These are phyloP conservation scores for Chaetomidium leptoderma DNA, from an alignment of 495 filamentous ascomycete genomes.

Conservation along the genomic window DNA sequence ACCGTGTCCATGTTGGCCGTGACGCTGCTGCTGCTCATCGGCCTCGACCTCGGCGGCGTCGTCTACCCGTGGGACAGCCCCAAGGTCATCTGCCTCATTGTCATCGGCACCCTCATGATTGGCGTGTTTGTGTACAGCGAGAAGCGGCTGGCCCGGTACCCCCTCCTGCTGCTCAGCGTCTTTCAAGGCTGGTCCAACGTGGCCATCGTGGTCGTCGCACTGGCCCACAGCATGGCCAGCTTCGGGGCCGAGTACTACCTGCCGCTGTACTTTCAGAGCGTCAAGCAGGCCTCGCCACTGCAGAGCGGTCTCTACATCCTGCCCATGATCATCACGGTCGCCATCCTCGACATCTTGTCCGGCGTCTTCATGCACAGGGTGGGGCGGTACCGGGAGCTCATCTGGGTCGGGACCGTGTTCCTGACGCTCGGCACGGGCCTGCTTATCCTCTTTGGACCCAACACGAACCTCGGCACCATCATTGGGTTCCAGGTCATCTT, in stretches of 20 bases:
- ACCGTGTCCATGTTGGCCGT: constrained; percentile 29
- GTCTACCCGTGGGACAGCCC: constrained; percentile 29
- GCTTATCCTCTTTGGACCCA: background rate
- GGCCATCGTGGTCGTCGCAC: constrained; percentile 14
- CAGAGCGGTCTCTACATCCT: background rate
- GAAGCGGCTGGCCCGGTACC: constrained; percentile 20
- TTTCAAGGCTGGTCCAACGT: constrained; percentile 25
- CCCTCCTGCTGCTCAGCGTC: constrained; percentile 32
- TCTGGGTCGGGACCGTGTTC: background rate
- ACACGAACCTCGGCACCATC: background rate
- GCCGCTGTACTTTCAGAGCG: constrained; percentile 48
- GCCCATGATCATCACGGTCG: background rate
- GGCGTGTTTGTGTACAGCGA: constrained; percentile 22
- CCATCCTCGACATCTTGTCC: background rate
- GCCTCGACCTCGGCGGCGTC: constrained; percentile 21
- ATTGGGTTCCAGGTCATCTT: background rate
- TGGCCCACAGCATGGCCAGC: constrained; percentile 24
- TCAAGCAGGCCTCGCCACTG: constrained; percentile 30
- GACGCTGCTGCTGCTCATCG: constrained; percentile 28
- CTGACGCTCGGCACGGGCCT: background rate
- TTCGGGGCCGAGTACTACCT: constrained; percentile 35
- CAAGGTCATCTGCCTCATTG: constrained; percentile 28
- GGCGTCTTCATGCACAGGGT: background rate
- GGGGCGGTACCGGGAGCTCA: background rate
- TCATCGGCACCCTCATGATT: constrained; percentile 20